Percentiles rank a stretch among this genome's conserved stretches.
phyloP scores from a whole-genome alignment of 805 yeast genomes.

The Wickerhamomyces mucosus region DNA sequence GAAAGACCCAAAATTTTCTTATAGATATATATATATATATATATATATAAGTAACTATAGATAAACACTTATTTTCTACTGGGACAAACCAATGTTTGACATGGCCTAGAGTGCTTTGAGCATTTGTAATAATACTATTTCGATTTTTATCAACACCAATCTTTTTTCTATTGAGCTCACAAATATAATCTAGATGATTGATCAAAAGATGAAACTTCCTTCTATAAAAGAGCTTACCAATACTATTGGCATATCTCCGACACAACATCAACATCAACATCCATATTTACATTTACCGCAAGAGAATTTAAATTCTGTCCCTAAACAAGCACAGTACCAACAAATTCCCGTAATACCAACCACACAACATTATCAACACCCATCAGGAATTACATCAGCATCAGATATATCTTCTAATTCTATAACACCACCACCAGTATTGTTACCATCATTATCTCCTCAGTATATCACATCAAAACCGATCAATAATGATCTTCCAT shows the following conservation, averaged over 20 bases:
- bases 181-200: constrained; percentile 3
- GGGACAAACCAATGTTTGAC: no score
- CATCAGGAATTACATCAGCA: neutral
- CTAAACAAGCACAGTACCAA: neutral
- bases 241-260: constrained; percentile 5
- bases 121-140: neutral
- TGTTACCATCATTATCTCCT: neutral
- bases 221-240: constrained; percentile 12
- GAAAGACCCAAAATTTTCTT: no score
- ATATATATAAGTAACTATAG: no score
- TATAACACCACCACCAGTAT: neutral
- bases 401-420: neutral
- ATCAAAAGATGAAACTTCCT: constrained; percentile 10
- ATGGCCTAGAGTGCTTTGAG: no score
- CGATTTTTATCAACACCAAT: neutral
- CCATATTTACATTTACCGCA: neutral
- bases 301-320: constrained; percentile 1
- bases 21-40: no score
- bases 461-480: neutral
- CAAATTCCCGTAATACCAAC: neutral
- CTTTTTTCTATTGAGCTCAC: constrained; percentile 2
- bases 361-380: neutral
- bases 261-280: neutral
- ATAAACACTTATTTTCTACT: no score
- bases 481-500: neutral